phyloP scores from a whole-genome alignment of 306 rosid species.

The Quercus cerris region DNA sequence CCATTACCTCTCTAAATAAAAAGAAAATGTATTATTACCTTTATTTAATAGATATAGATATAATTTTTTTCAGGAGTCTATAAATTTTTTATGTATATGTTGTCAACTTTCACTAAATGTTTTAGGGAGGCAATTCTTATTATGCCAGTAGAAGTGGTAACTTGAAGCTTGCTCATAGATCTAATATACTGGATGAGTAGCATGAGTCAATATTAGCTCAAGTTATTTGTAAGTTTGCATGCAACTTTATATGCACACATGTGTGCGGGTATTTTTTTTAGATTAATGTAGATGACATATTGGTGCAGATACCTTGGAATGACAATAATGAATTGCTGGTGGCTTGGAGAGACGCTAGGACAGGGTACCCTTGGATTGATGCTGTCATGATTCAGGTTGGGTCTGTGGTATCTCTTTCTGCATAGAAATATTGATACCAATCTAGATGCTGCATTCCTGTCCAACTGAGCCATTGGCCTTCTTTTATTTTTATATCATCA shows the following conservation, averaged over 20 bases:
- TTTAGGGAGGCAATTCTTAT: background rate
- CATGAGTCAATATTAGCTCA: background rate
- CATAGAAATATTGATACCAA: background rate
- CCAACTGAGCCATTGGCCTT: background rate
- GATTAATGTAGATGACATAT: background rate
- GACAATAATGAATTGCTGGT: conserved; percentile 62
- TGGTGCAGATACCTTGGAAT: conserved; percentile 82
- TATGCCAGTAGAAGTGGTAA: background rate
- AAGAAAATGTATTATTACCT: background rate
- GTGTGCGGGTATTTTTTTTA: background rate
- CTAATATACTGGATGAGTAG: background rate
- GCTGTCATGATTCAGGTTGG: conserved; percentile 90
- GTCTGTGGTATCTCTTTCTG: conserved; percentile 19
- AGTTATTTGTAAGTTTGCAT: background rate
- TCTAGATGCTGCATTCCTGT: conserved; percentile 1
- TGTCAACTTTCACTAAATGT: no score
- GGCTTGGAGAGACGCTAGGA: conserved; percentile 88
- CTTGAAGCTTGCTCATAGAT: background rate
- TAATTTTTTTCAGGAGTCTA: no score
- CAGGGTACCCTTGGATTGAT: conserved; percentile 98
- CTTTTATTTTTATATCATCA: conserved; percentile 9
- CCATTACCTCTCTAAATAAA: background rate
- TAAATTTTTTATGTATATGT: no score
- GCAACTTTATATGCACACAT: background rate
- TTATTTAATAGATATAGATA: background rate